Conservation (phyloP, 2,329 filamentous ascomycete species). For the Colletotrichum tamarilloi region DNA sequence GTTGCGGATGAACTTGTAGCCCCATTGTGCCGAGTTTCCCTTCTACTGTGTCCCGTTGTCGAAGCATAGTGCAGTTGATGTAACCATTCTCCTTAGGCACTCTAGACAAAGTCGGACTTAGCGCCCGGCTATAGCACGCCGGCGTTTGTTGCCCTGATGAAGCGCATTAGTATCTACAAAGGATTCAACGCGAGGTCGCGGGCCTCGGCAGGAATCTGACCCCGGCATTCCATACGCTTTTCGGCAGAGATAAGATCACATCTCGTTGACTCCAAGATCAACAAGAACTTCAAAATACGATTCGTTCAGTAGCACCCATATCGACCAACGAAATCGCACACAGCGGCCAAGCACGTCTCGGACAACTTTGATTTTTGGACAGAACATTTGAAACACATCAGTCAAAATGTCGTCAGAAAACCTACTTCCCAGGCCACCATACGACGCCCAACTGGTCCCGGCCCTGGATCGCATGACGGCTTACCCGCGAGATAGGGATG, state of each 20-base stretch:
- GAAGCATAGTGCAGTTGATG: background rate
- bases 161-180: background rate
- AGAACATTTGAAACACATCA: background rate
- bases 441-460: slow-evolving; percentile 16
- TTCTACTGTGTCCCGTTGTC: background rate
- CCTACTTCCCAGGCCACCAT: slow-evolving; percentile 3
- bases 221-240: background rate
- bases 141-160: background rate
- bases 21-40: background rate
- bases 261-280: background rate
- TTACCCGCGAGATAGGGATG: background rate
- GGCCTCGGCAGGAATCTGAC: background rate
- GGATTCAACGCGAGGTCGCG: background rate
- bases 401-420: slow-evolving; percentile 8
- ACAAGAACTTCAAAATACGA: background rate
- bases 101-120: background rate
- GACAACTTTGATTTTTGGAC: too few relatives aligned
- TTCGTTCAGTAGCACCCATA: background rate
- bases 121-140: background rate
- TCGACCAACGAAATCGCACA: background rate
- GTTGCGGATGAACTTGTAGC: background rate
- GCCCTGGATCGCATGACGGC: background rate
- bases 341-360: background rate
- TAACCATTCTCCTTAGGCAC: too few relatives aligned
- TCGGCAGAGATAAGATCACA: background rate